phyloP scores from a whole-genome alignment of 495 filamentous ascomycete genomes.

The Aspergillus steynii region DNA sequence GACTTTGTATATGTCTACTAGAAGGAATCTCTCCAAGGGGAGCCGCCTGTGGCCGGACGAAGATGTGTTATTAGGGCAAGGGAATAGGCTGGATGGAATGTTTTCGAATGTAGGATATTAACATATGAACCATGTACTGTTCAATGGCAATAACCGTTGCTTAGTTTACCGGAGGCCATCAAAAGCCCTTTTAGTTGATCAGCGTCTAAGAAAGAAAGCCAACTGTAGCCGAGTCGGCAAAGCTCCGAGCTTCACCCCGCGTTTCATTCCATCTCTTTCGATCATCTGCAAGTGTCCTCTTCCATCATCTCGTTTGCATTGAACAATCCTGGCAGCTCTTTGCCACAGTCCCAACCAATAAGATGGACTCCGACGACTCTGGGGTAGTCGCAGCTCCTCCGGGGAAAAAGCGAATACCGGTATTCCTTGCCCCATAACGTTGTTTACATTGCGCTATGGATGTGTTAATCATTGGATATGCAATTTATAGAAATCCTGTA shows the following conservation, averaged over 20 bases:
- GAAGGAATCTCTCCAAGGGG: constrained; percentile 4
- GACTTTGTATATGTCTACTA: constrained; percentile 62
- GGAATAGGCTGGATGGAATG: background rate
- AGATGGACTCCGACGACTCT: constrained; percentile 31
- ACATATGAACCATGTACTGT: background rate
- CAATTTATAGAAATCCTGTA: constrained; percentile 36
- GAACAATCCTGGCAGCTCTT: background rate
- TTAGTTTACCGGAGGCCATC: too few relatives aligned
- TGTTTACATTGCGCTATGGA: background rate
- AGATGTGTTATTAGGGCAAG: background rate
- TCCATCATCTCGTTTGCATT: background rate
- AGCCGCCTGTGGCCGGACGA: background rate
- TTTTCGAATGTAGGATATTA: background rate
- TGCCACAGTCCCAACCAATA: background rate
- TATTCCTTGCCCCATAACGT: constrained; percentile 11
- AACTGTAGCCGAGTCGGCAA: background rate
- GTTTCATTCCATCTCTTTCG: background rate
- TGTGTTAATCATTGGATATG: background rate
- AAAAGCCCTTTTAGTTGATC: background rate
- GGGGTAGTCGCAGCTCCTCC: constrained; percentile 28
- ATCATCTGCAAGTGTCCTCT: background rate
- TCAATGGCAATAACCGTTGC: too few relatives aligned
- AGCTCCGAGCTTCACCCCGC: constrained; percentile 1
- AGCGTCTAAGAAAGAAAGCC: background rate
- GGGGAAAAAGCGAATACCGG: constrained; percentile 44